phyloP scores from a whole-genome alignment of 805 yeast genomes.

The Suhomyces sp. region DNA sequence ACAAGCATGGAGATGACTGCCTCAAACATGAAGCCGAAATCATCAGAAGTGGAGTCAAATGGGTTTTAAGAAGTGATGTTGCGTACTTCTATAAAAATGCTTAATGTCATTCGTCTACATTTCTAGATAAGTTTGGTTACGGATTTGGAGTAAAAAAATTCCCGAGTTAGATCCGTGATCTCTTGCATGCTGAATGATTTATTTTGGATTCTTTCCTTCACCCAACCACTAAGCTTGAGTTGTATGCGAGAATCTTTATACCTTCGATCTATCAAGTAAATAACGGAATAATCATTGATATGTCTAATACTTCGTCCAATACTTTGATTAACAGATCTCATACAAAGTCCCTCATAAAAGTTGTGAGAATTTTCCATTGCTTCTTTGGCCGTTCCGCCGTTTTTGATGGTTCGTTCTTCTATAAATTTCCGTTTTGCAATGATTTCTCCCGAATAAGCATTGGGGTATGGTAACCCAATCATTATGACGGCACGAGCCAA shows the following conservation, averaged over 20 bases:
- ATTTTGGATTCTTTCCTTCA: constrained; percentile 29
- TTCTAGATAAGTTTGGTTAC: constrained; percentile 5
- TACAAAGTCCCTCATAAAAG: constrained; percentile 79
- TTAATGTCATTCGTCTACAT: background rate
- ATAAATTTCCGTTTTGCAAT: constrained; percentile 67
- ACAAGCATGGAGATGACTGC: constrained; percentile 67
- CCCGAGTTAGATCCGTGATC: constrained; percentile 21
- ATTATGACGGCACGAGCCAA: constrained; percentile 85
- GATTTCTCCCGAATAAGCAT: constrained; percentile 75
- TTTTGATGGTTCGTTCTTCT: constrained; percentile 45
- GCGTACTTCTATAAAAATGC: constrained; percentile 18
- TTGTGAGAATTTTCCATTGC: constrained; percentile 50
- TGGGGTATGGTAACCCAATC: constrained; percentile 90
- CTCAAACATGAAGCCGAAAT: constrained; percentile 55
- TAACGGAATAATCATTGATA: constrained; percentile 72
- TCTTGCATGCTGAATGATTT: constrained; percentile 7
- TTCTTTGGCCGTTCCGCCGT: constrained; percentile 45
- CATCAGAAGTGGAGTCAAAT: constrained; percentile 52
- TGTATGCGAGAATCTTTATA: constrained; percentile 48
- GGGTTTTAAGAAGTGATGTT: constrained; percentile 63
- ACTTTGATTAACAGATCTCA: constrained; percentile 90
- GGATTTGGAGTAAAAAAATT: constrained; percentile 24
- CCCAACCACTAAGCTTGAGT: constrained; percentile 72
- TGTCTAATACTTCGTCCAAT: constrained; percentile 91
- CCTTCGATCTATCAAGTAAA: constrained; percentile 68